Evolutionary conservation across 2,329 filamentous ascomycete genomes (phyloP).

Genomic region (Hymenotorrendiella dingleyae): DNA sequence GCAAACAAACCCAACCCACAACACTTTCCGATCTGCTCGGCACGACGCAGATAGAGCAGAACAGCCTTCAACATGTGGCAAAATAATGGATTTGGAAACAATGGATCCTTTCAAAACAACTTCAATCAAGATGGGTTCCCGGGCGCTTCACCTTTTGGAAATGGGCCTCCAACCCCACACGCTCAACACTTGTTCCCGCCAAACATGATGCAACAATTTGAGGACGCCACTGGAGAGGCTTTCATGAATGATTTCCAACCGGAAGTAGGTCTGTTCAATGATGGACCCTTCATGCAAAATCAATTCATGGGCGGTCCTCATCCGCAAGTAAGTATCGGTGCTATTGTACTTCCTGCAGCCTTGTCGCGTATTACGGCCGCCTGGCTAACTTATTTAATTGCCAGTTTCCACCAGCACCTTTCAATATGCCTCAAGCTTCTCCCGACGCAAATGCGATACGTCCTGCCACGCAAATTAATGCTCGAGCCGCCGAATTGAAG

Average conservation of each 20-base stretch:
- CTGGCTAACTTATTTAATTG: conserved; percentile 12
- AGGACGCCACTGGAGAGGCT: conserved; percentile 13
- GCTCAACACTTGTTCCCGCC: conserved; percentile 18
- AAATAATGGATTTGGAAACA: conserved; percentile 24
- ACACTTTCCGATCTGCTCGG: no score
- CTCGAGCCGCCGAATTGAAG: conserved; percentile 29
- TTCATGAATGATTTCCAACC: conserved; percentile 18
- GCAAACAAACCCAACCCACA: no score
- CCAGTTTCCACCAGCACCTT: conserved; percentile 22
- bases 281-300: conserved; percentile 21
- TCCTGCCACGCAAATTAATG: conserved; percentile 22
- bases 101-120: conserved; percentile 19
- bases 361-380: not conserved
- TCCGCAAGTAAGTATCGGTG: conserved; percentile 21
- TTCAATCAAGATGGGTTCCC: conserved; percentile 24
- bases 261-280: conserved; percentile 20
- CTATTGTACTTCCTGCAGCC: not conserved
- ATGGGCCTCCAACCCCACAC: conserved; percentile 1
- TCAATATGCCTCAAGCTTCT: conserved; percentile 14
- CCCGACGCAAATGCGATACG: conserved; percentile 8
- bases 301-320: conserved; percentile 16
- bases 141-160: conserved; percentile 10
- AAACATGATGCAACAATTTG: conserved; percentile 14
- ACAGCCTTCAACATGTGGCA: conserved; percentile 20
- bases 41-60: not conserved